phyloP scores from a whole-genome alignment of 2,329 filamentous ascomycete genomes.

The Aspergillus hortae region DNA sequence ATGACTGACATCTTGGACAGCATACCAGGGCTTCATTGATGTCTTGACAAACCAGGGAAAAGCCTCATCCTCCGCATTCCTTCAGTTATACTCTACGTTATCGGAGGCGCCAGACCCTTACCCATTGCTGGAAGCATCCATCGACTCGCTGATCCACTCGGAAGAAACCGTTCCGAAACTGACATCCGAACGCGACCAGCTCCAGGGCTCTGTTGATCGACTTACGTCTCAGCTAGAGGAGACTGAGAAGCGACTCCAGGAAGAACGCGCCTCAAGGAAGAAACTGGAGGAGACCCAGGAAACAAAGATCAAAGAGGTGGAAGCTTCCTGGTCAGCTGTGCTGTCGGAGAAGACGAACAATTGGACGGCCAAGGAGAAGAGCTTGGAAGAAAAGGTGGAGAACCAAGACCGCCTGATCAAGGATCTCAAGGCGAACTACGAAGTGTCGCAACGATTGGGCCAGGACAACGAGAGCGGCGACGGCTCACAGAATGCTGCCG shows the following conservation, averaged over 20 bases:
- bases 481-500: slow-evolving; percentile 63
- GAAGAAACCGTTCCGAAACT: slow-evolving; percentile 91
- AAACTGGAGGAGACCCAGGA: slow-evolving; percentile 75
- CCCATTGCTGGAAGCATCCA: slow-evolving; percentile 89
- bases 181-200: slow-evolving; percentile 78
- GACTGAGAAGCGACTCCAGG: slow-evolving; percentile 73
- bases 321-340: slow-evolving; percentile 84
- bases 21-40: slow-evolving; percentile 97
- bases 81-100: slow-evolving; percentile 87
- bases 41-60: slow-evolving; percentile 95
- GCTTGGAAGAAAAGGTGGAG: slow-evolving; percentile 87
- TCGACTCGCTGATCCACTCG: slow-evolving; percentile 86
- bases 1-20: slow-evolving; percentile 43
- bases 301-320: slow-evolving; percentile 79
- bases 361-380: slow-evolving; percentile 90
- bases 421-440: slow-evolving; percentile 95
- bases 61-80: slow-evolving; percentile 84
- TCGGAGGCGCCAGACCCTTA: slow-evolving; percentile 97
- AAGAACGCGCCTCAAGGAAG: slow-evolving; percentile 69
- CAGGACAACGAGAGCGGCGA: slow-evolving; percentile 65
- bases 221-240: slow-evolving; percentile 80
- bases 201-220: slow-evolving; percentile 73
- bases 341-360: slow-evolving; percentile 93
- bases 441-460: slow-evolving; percentile 87
- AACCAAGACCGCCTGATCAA: slow-evolving; percentile 88